phyloP scores from a whole-genome alignment of 2,329 filamentous ascomycete genomes.

The Massarina eburnea region DNA sequence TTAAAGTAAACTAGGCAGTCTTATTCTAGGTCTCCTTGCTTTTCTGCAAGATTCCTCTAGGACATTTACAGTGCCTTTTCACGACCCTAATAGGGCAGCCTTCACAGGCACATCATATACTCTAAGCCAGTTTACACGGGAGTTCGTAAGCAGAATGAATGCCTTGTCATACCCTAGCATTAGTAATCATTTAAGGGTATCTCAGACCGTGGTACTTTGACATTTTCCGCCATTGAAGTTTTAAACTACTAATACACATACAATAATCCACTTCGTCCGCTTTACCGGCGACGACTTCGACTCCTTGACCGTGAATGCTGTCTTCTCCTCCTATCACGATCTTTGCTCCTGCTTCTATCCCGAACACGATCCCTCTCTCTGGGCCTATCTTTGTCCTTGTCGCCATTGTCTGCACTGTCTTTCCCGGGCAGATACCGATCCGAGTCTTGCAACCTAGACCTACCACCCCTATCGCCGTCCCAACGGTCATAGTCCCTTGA shows the following conservation, averaged over 20 bases:
- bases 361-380: slow-evolving; percentile 25
- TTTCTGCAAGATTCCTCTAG: too few species aligned
- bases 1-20: too few species aligned
- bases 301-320: slow-evolving; percentile 14
- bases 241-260: not conserved
- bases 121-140: too few species aligned
- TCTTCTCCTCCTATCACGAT: slow-evolving; percentile 15
- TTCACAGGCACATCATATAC: too few species aligned
- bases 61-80: too few species aligned
- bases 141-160: too few species aligned
- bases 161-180: too few species aligned
- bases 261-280: not conserved
- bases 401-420: slow-evolving; percentile 6
- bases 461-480: slow-evolving; percentile 25
- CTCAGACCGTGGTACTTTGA: not conserved
- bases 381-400: slow-evolving; percentile 19
- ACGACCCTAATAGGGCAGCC: too few species aligned
- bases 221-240: not conserved
- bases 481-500: slow-evolving; percentile 47
- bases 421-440: slow-evolving; percentile 35
- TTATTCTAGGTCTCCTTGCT: too few species aligned
- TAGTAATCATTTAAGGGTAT: too few species aligned
- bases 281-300: slow-evolving; percentile 8
- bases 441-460: slow-evolving; percentile 28
- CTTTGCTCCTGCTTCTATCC: slow-evolving; percentile 21